phyloP scores from a whole-genome alignment of 176 grass and related monocot genomes.

The Phoenix roebelenii region DNA sequence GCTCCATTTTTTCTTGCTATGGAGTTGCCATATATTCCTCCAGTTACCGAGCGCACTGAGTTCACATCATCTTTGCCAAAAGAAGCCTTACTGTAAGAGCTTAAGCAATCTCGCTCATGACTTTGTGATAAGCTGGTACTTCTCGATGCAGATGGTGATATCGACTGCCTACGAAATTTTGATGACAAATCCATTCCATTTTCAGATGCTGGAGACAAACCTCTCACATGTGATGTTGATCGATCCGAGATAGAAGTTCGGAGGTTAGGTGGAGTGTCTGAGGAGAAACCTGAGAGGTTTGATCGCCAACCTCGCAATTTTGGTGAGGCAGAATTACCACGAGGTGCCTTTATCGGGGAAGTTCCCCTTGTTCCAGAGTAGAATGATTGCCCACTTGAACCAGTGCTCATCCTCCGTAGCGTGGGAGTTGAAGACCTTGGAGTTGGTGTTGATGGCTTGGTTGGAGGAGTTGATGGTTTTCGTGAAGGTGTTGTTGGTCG shows the following conservation, averaged over 20 bases:
- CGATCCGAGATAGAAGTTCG: slow-evolving; percentile 67
- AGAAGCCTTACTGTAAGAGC: slow-evolving; percentile 64
- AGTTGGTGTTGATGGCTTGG: slow-evolving; percentile 48
- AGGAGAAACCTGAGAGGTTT: slow-evolving; percentile 61
- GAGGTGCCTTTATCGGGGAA: slow-evolving; percentile 53
- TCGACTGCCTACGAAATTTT: slow-evolving; percentile 65
- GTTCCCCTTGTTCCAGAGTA: slow-evolving; percentile 41
- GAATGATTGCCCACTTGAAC: slow-evolving; percentile 32
- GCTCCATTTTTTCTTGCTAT: slow-evolving; percentile 45
- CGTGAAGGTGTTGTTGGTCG: slow-evolving; percentile 34
- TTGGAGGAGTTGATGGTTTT: slow-evolving; percentile 53
- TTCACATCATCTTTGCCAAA: slow-evolving; percentile 81
- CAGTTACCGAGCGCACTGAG: slow-evolving; percentile 44
- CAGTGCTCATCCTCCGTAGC: slow-evolving; percentile 64
- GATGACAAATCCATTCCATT: slow-evolving; percentile 36
- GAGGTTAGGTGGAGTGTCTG: slow-evolving; percentile 68
- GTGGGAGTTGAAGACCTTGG: slow-evolving; percentile 63
- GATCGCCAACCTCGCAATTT: slow-evolving; percentile 62
- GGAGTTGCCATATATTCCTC: slow-evolving; percentile 39
- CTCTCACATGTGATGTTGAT: slow-evolving; percentile 47
- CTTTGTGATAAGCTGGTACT: slow-evolving; percentile 70
- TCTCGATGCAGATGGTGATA: slow-evolving; percentile 84
- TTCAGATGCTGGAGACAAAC: slow-evolving; percentile 58
- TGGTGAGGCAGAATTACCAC: slow-evolving; percentile 55
- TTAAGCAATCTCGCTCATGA: slow-evolving; percentile 51